Percentiles rank a stretch among this genome's conserved stretches.
phyloP scores from a whole-genome alignment of 2,329 filamentous ascomycete species.

The Pezicula radicicola region DNA sequence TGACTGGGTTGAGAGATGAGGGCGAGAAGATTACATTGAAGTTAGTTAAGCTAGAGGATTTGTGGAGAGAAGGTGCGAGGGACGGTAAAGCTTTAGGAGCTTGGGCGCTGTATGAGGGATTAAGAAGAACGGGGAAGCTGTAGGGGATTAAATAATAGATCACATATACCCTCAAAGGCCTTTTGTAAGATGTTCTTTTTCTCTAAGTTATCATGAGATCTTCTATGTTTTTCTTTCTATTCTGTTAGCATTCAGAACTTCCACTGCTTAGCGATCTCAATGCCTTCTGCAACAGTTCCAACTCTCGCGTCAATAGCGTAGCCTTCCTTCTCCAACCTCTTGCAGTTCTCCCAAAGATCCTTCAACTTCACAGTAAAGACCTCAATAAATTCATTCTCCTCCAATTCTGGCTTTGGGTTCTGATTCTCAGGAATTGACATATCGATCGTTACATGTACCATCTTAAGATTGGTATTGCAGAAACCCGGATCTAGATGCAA shows the following conservation, averaged over 20 bases:
- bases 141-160: background rate
- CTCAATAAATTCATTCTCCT: conserved; percentile 52
- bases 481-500: conserved; percentile 52
- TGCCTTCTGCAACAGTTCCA: conserved; percentile 35
- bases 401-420: conserved; percentile 42
- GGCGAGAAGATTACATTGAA: conserved; percentile 62
- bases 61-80: conserved; percentile 54
- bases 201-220: background rate
- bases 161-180: background rate
- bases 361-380: conserved; percentile 44
- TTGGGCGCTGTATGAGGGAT: conserved; percentile 54
- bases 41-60: conserved; percentile 51
- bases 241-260: conserved; percentile 19
- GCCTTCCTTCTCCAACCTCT: conserved; percentile 37
- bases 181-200: too few species aligned
- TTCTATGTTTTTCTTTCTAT: background rate
- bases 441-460: conserved; percentile 47
- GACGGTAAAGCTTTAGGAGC: conserved; percentile 60
- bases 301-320: conserved; percentile 37
- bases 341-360: conserved; percentile 42
- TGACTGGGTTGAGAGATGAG: conserved; percentile 54
- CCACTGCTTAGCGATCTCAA: conserved; percentile 33
- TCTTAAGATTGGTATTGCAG: conserved; percentile 62
- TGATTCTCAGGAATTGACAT: conserved; percentile 41
- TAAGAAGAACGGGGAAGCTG: conserved; percentile 35